phyloP scores from a whole-genome alignment of 1,139 yeast genomes.

The Taphrina flavorubra region DNA sequence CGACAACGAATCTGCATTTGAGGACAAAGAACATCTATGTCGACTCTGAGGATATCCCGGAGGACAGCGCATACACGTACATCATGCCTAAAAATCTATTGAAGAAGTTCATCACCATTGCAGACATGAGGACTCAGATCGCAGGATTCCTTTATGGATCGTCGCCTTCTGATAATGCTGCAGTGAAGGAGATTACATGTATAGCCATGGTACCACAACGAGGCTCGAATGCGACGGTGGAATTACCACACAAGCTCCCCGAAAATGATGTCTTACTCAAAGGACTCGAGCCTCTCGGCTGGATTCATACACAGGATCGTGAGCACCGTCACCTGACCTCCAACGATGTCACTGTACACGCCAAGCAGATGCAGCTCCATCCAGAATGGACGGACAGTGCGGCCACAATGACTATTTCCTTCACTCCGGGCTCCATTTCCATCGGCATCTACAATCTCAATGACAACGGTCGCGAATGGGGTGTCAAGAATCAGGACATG shows the following conservation, averaged over 20 bases:
- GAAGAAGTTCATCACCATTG: slow-evolving; percentile 75
- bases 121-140: slow-evolving; percentile 81
- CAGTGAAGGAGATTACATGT: slow-evolving; percentile 76
- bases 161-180: slow-evolving; percentile 71
- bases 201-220: slow-evolving; percentile 88
- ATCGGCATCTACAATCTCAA: slow-evolving; percentile 68
- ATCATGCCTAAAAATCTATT: slow-evolving; percentile 82
- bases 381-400: slow-evolving; percentile 55
- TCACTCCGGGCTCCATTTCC: slow-evolving; percentile 85
- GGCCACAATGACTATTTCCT: slow-evolving; percentile 69
- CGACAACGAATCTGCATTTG: slow-evolving; percentile 72
- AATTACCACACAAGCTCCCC: slow-evolving; percentile 54
- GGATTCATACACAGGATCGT: slow-evolving; percentile 59
- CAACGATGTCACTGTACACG: slow-evolving; percentile 69
- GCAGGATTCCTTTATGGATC: slow-evolving; percentile 81
- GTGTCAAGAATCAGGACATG: slow-evolving; percentile 63
- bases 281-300: slow-evolving; percentile 54
- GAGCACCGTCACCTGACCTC: slow-evolving; percentile 70
- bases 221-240: slow-evolving; percentile 71
- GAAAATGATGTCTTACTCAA: slow-evolving; percentile 50
- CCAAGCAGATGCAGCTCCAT: slow-evolving; percentile 55
- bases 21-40: slow-evolving; percentile 80
- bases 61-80: slow-evolving; percentile 65
- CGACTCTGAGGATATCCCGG: slow-evolving; percentile 62
- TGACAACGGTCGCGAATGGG: slow-evolving; percentile 80